Evolutionary conservation across 495 filamentous ascomycete genomes (phyloP).

Genomic region (Beverwykella pulmonaria): DNA sequence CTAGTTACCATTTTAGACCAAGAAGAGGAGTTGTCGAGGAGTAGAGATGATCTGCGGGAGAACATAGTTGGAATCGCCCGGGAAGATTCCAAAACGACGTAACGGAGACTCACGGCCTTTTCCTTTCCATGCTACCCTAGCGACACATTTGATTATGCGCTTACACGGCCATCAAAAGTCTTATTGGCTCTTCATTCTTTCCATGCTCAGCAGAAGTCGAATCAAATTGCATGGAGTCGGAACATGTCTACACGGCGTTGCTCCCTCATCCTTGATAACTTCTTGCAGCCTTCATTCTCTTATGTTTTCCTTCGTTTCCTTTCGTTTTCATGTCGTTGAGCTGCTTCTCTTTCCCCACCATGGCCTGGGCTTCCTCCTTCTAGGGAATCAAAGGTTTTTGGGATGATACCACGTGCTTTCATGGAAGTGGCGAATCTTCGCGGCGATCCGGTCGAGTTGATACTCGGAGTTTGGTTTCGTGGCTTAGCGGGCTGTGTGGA

Average conservation of each 20-base stretch:
- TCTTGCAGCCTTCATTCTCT: neutral
- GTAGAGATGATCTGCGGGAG: neutral
- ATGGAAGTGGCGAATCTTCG: constrained; percentile 13
- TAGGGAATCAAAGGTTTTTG: neutral
- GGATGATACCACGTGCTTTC: constrained; percentile 37
- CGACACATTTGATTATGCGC: constrained; percentile 13
- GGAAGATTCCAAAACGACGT: constrained; percentile 19
- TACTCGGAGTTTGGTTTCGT: constrained; percentile 7
- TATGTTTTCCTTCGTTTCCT: constrained; percentile 11
- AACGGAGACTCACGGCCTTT: constrained; percentile 33
- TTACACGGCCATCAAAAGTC: constrained; percentile 13
- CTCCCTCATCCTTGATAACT: neutral
- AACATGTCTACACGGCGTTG: neutral
- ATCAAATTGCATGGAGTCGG: neutral
- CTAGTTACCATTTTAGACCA: neutral
- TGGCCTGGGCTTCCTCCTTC: neutral
- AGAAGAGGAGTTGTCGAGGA: neutral
- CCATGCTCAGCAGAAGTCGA: neutral
- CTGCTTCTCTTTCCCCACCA: neutral
- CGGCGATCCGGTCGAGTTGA: neutral
- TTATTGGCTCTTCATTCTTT: neutral
- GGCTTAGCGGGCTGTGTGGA: neutral
- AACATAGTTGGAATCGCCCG: neutral
- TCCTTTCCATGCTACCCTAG: constrained; percentile 6
- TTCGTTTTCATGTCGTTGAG: neutral